Conservation (phyloP, 129 eudicot species). For the Kitagawia praeruptora region DNA sequence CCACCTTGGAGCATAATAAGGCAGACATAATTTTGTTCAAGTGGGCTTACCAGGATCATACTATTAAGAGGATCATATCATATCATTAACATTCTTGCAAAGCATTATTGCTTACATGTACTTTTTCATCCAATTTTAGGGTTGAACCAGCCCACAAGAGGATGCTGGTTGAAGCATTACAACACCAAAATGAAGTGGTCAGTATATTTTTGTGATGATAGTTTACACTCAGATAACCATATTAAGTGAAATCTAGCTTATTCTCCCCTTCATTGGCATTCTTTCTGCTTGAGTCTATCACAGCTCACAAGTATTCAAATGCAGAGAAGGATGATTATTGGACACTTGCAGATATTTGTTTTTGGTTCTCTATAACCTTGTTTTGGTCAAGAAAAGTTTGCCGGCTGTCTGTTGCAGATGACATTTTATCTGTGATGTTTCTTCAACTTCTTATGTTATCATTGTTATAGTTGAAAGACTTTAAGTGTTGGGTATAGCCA, state of each 20-base stretch:
- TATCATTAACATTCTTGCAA: background rate
- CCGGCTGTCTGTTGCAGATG: background rate
- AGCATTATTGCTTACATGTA: constrained; percentile 6
- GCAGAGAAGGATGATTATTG: background rate
- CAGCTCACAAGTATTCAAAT: background rate
- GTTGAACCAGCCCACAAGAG: constrained; percentile 98
- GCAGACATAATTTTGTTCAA: too few species aligned
- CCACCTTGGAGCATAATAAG: too few species aligned
- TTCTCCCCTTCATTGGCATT: background rate
- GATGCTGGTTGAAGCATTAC: constrained; percentile 98
- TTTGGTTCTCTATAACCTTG: background rate
- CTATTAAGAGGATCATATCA: too few species aligned
- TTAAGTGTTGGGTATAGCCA: background rate
- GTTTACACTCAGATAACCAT: background rate
- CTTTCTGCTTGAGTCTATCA: background rate
- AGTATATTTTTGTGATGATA: constrained; percentile 8
- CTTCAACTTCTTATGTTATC: background rate
- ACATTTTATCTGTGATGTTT: background rate
- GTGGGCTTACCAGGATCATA: too few species aligned
- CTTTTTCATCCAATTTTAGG: constrained; percentile 33
- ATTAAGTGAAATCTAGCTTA: background rate
- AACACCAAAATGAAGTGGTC: constrained; percentile 98
- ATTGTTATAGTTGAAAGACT: background rate
- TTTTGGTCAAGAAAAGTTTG: background rate
- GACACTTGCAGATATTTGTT: background rate